Evolutionary conservation across 331 rosid genomes (phyloP), one percentile per base, ranked within the genome.

Genomic region (Phaseolus coccineus): DNA sequence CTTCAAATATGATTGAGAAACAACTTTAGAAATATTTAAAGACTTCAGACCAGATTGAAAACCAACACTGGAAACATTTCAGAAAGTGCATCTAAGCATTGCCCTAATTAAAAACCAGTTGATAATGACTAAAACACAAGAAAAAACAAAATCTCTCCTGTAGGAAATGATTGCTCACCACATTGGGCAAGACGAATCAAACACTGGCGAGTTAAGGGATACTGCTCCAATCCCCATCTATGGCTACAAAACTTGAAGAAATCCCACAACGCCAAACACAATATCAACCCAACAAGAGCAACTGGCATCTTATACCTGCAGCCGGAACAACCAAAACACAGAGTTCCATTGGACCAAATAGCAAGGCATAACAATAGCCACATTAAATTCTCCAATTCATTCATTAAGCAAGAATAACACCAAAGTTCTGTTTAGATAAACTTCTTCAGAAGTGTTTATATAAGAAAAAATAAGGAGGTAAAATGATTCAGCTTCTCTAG

Each of bases 291-390:
- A 70, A 87, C 74, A 42, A 93, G 97, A 63, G 99, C 91, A 81
- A 88, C 67, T 6, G 97, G 97, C 97, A 95, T 95, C 86, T 88
- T 85, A 84, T 95, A 95, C 87, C 99, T 95, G 87, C 39, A 87
- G 84, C 68, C 9, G 50, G 6, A 39, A 59, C 4, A 69, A 79
- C 74, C 71, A 28, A 46, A 69, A 40, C 44, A 66, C 25, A 62
- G 27, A 62, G 11, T 65, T 59, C 39, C 25, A 66, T 66, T 16
- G 42, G 12, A 67, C 52, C 22, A 33, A 31, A 62, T 31, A 58
- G n/a, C 37, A 30, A 16, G 66, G 24, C 42, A 31, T 40, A 1
- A 25, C n/a, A 58, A 58, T 13, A 31, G 16, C 16, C 44, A 62
- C 77, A 58, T 31, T 59, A 52, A 27, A 58, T 10, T 56, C 2